Evolutionary conservation across 2,329 filamentous ascomycete species (phyloP).

Genomic region (Thermothelomyces thermophilus): DNA sequence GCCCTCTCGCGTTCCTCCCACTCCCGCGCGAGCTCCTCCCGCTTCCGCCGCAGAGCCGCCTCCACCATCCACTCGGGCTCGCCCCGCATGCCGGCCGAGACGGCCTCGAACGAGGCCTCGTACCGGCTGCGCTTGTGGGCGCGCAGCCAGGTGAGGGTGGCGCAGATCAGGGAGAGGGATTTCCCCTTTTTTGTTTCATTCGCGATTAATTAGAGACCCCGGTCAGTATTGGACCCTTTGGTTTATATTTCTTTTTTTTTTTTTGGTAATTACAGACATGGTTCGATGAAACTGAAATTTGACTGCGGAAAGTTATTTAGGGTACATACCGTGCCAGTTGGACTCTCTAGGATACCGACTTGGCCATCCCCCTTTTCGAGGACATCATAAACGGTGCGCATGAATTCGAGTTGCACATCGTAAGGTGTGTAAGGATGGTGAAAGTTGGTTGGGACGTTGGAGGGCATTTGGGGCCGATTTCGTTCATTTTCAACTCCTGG

Average conservation of each 20-base stretch:
- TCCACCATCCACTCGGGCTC: constrained; percentile 83
- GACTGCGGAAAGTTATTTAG: background rate
- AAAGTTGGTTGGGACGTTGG: constrained; percentile 48
- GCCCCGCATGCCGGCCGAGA: constrained; percentile 45
- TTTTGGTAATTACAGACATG: background rate
- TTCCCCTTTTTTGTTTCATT: constrained; percentile 57
- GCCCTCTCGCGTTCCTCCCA: constrained; percentile 64
- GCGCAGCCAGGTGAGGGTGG: constrained; percentile 84
- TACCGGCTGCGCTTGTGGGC: constrained; percentile 61
- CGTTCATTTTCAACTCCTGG: background rate
- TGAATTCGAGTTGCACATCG: constrained; percentile 80
- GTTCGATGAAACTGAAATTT: background rate
- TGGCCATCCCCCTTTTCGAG: constrained; percentile 65
- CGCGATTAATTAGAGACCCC: too few relatives aligned
- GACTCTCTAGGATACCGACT: constrained; percentile 84
- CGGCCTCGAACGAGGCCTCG: constrained; percentile 45
- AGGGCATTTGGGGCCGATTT: background rate
- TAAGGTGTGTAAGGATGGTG: constrained; percentile 86
- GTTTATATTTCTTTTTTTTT: background rate
- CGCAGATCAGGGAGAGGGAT: constrained; percentile 85
- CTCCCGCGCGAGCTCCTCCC: constrained; percentile 56
- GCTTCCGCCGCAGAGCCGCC: constrained; percentile 63
- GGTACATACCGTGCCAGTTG: constrained; percentile 64
- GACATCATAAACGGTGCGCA: constrained; percentile 73
- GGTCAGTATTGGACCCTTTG: background rate